Conservation (phyloP, 371 early-diverging fungal species). For the Lichtheimia corymbifera region DNA sequence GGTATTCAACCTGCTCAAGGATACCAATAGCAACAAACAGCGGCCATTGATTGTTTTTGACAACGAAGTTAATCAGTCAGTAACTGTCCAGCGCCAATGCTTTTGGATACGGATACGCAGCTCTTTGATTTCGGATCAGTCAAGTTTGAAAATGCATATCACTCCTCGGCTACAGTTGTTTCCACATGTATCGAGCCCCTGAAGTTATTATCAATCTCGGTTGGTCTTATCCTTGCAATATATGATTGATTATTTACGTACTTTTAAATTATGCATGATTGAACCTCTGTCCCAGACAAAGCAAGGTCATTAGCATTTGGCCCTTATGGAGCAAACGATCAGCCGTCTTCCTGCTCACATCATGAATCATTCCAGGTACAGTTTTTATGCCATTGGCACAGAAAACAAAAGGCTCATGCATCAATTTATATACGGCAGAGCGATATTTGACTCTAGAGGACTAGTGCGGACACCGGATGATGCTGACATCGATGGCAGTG, state of each 20-base stretch:
- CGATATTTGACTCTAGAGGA: background rate
- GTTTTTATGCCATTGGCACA: no score
- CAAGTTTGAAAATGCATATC: slow-evolving; percentile 90
- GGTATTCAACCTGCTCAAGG: slow-evolving; percentile 81
- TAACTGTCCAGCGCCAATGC: slow-evolving; percentile 30
- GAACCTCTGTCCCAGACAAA: slow-evolving; percentile 94
- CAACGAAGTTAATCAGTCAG: no score
- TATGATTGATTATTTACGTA: slow-evolving; percentile 97
- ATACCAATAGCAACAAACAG: slow-evolving; percentile 16
- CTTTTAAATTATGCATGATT: slow-evolving; percentile 91
- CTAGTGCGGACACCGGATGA: no score
- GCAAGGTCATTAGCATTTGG: slow-evolving; percentile 77
- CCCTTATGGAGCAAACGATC: slow-evolving; percentile 73
- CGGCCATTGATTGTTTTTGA: slow-evolving; percentile 8
- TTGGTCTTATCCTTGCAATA: slow-evolving; percentile 96
- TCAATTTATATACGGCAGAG: background rate
- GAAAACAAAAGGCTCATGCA: no score
- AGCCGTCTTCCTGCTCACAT: slow-evolving; percentile 53
- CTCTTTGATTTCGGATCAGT: slow-evolving; percentile 96
- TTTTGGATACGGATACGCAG: slow-evolving; percentile 76
- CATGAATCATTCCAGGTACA: slow-evolving; percentile 27
- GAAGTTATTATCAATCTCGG: slow-evolving; percentile 91
- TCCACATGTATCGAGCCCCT: slow-evolving; percentile 95
- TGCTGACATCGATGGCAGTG: no score
- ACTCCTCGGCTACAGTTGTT: slow-evolving; percentile 86